Evolutionary conservation across 2,329 filamentous ascomycete species (phyloP).

Genomic region (Colletotrichum scovillei): DNA sequence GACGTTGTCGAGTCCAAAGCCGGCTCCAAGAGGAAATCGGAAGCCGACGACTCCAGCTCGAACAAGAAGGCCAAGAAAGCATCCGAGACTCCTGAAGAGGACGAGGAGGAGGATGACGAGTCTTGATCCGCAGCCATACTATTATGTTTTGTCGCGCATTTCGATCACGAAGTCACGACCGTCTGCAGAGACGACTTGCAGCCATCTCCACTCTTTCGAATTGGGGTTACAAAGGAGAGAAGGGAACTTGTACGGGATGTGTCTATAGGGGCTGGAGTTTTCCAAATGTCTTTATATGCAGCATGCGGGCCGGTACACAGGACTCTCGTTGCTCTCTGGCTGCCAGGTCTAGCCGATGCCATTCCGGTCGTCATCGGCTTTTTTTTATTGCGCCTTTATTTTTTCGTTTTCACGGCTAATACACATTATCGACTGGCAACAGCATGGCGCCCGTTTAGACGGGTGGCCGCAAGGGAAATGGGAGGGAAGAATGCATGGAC

Average conservation of each 20-base stretch:
- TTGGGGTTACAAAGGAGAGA: slow-evolving; percentile 27
- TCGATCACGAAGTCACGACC: slow-evolving; percentile 51
- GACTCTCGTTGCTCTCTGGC: slow-evolving; percentile 34
- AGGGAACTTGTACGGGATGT: slow-evolving; percentile 6
- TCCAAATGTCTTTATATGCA: slow-evolving; percentile 19
- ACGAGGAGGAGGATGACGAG: slow-evolving; percentile 57
- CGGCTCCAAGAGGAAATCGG: slow-evolving; percentile 72
- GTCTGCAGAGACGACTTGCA: slow-evolving; percentile 26
- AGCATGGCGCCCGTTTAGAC: slow-evolving; percentile 44
- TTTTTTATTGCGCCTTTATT: slow-evolving; percentile 17
- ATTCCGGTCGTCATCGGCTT: neutral
- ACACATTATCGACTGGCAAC: slow-evolving; percentile 53
- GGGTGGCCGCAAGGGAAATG: slow-evolving; percentile 42
- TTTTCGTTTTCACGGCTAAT: slow-evolving; percentile 40
- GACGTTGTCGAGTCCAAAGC: slow-evolving; percentile 42
- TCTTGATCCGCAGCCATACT: slow-evolving; percentile 33
- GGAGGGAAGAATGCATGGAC: slow-evolving; percentile 57
- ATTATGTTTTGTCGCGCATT: slow-evolving; percentile 40
- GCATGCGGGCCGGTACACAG: slow-evolving; percentile 35
- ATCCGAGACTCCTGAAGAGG: slow-evolving; percentile 47
- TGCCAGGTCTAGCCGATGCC: slow-evolving; percentile 22
- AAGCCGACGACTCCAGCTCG: slow-evolving; percentile 57
- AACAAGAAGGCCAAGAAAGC: slow-evolving; percentile 71
- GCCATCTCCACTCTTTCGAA: slow-evolving; percentile 28
- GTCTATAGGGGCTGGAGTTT: slow-evolving; percentile 28